Base-by-base conservation (phyloP, 805 yeast species). In the Metschnikowia sp. region DNA sequence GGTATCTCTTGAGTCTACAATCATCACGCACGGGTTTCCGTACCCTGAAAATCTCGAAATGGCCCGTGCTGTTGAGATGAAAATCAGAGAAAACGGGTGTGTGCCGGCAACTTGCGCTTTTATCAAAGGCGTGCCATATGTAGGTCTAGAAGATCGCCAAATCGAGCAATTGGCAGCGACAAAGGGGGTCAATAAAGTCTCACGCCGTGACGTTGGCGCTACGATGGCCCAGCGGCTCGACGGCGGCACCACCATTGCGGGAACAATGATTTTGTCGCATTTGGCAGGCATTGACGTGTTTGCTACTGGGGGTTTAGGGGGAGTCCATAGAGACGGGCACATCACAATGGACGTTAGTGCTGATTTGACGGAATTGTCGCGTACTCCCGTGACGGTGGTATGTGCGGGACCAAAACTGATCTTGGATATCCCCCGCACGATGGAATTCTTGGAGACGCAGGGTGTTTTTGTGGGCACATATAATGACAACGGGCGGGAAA, bases 301-400 rank as follows among this genome's bases (percentile, higher is more conserved):
- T 72, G 94, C 95, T 1, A 90, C 97, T 2, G 97, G 97, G 31
- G 97, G 97, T 0, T 73, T 89, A 15, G 97, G 97, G 18, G 97
- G 97, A 18, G 96, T 88, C 10, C 96, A 89, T 58, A 76, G 88
- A 47, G 86, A 86, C 8, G 92, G 86, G 18, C 85, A 86, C 46
- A 54, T 66, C 29, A 81, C 90, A 2, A 77, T 88, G 82, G 97
- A 89, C 63, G 73, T 89, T 22, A 83, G 91, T 57, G 96, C 96
- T 2, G 97, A 89, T 64, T 75, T 89, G 52, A 91, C 88, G 42
- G 97, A 89, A 60, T 71, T 90, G 45, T 84, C 90, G 1, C 74
- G 82, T 47, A 90, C 96, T 0, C 88, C 91, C 0, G 89, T 89
- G 1, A 82, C 89, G 0, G 96, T 89, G n/a, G 91, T 89, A 9